phyloP scores from a whole-genome alignment of 139 green algal genomes.

The Micractinium conductrix region DNA sequence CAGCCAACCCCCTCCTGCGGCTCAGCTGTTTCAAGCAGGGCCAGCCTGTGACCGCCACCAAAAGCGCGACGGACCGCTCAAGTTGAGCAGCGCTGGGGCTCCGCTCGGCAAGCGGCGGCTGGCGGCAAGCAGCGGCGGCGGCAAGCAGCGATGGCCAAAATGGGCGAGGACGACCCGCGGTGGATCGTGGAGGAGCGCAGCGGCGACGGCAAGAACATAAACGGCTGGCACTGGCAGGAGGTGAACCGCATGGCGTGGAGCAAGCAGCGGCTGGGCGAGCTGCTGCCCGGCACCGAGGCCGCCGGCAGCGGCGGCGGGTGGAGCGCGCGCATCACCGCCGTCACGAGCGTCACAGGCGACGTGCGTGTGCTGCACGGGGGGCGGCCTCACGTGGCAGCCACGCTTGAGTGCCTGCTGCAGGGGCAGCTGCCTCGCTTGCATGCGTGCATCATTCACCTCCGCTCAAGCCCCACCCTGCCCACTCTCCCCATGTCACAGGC shows the following conservation, averaged over 20 bases:
- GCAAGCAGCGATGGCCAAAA: conserved; percentile 13
- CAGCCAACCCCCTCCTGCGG: too few species aligned
- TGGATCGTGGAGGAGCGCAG: conserved; percentile 11
- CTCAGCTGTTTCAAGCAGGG: too few species aligned
- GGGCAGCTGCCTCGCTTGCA: too few species aligned
- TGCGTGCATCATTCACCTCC: not conserved
- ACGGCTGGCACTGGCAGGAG: conserved; percentile 40
- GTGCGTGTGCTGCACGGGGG: not conserved
- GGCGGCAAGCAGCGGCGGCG: not conserved
- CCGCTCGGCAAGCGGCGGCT: not conserved
- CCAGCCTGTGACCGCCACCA: not conserved
- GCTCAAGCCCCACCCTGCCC: not conserved
- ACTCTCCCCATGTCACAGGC: conserved; percentile 51
- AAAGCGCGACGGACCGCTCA: too few species aligned
- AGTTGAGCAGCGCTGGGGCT: too few species aligned
- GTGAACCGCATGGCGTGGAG: conserved; percentile 69
- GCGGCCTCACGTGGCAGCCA: too few species aligned
- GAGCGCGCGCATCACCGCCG: not conserved
- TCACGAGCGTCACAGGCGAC: conserved; percentile 37
- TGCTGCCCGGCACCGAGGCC: conserved; percentile 47
- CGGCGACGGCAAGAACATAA: conserved; percentile 22
- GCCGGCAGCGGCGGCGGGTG: not conserved
- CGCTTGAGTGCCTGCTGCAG: too few species aligned
- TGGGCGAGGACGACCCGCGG: not conserved
- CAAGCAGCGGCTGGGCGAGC: conserved; percentile 61